Percentiles rank a stretch among this genome's conserved stretches.
phyloP scores from a whole-genome alignment of 2,329 filamentous ascomycete species.

The Scedosporium minutisporum region DNA sequence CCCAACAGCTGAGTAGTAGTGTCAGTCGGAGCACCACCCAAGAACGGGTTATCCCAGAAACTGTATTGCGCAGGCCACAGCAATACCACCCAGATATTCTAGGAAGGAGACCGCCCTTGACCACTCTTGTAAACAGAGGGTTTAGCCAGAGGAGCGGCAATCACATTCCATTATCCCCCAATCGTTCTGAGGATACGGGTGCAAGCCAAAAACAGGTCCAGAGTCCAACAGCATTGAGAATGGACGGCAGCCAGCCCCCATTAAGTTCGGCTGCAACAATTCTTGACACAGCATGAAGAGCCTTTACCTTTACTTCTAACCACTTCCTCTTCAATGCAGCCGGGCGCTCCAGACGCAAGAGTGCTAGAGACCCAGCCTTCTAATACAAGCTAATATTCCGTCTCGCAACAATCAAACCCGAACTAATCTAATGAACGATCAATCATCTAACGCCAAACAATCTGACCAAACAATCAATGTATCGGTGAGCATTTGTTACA shows the following conservation, averaged over 20 bases:
- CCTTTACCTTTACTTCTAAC: not conserved
- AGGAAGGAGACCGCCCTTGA: not conserved
- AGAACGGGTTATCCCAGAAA: constrained; percentile 11
- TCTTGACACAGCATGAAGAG: not conserved
- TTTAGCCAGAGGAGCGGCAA: not conserved
- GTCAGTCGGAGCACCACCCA: not conserved
- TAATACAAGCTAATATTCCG: too few relatives aligned
- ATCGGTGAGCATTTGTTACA: too few relatives aligned
- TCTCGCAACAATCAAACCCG: too few relatives aligned
- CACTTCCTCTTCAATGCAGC: not conserved
- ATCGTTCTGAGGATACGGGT: not conserved
- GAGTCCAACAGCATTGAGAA: not conserved
- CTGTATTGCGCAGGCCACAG: constrained; percentile 8
- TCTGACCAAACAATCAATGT: too few relatives aligned
- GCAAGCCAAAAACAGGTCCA: not conserved
- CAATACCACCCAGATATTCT: not conserved
- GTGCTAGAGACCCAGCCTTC: not conserved
- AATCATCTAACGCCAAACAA: too few relatives aligned
- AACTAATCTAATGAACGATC: too few relatives aligned
- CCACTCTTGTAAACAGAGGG: not conserved
- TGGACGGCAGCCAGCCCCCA: not conserved
- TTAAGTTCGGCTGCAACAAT: not conserved
- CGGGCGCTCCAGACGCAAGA: not conserved
- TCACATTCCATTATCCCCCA: not conserved
- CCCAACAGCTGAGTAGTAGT: constrained; percentile 2